Evolutionary conservation across 495 filamentous ascomycete genomes (phyloP), one percentile per base, ranked within the genome.

Genomic region (Podospora comata): DNA sequence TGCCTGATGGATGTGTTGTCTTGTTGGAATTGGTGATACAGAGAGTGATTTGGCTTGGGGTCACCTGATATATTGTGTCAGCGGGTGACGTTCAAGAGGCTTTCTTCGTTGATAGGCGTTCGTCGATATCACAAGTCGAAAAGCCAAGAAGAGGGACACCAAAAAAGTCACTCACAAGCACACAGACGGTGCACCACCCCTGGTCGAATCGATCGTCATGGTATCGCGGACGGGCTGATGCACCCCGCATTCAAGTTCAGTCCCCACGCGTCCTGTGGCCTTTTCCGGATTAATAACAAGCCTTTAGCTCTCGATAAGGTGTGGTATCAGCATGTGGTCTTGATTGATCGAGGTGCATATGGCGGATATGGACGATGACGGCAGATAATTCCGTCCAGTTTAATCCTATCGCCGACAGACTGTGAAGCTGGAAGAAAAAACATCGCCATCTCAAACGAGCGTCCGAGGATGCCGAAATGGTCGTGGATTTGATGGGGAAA

Each of bases 151-250:
- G 59, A 61, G 18, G 59, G 16, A 23, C 4, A 7, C 30, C 30
- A 61, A 61, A 61, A 61, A 26, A 28, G 23, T 26, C 59, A 61
- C 59, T 32, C 30, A 32, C 30, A 32, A 32, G 27, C 16, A 7
- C 59, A 13, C 39, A 48, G 7, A 58, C 0, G 54, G 5, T 56
- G 19, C 55, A 58, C 32, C 15, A 28, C 20, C 61, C 61, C 61
- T 63, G 27, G 32, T 63, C 61, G 30, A 63, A 63, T 63, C 28
- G 61, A 48, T 63, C 61, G 32, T 63, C 18, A 48, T 63, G 30
- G 5, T 20, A 63, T 44, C 27, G 61, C 32, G 30, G 61, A 5
- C 30, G 27, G 30, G 32, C 28, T 18, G 61, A 63, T 44, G 61
- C 61, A 63, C 61, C 61, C 61, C 61, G 61, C 61, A 63, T 63